phyloP scores from a whole-genome alignment of 805 yeast genomes.

The Wickerhamomyces strasburgensis region DNA sequence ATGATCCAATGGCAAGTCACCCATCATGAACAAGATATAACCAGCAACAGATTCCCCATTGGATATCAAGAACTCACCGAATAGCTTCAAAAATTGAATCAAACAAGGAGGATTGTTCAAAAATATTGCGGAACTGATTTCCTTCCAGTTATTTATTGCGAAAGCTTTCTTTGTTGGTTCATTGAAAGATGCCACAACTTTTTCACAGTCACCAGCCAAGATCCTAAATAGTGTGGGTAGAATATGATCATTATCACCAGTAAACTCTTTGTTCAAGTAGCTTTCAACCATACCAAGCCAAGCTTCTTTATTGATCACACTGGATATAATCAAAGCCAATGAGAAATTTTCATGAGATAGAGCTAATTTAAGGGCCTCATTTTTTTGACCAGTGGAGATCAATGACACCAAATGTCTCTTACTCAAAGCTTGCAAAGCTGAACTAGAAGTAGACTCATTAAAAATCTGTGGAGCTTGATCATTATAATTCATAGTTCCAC shows the following conservation, averaged over 20 bases:
- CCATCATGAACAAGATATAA: slow-evolving; percentile 41
- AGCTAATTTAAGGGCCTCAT: slow-evolving; percentile 60
- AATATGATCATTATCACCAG: slow-evolving; percentile 37
- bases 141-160: slow-evolving; percentile 50
- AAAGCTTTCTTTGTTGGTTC: slow-evolving; percentile 37
- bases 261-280: slow-evolving; percentile 46
- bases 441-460: slow-evolving; percentile 1
- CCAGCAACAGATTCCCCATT: slow-evolving; percentile 33
- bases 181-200: slow-evolving; percentile 46
- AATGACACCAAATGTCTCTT: slow-evolving; percentile 46
- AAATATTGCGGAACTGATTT: slow-evolving; percentile 37
- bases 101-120: slow-evolving; percentile 30
- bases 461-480: slow-evolving; percentile 6
- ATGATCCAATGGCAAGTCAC: slow-evolving; percentile 40
- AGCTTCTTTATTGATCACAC: slow-evolving; percentile 55
- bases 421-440: slow-evolving; percentile 20
- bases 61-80: slow-evolving; percentile 42
- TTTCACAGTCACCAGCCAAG: slow-evolving; percentile 54
- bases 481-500: slow-evolving; percentile 17
- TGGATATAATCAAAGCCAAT: slow-evolving; percentile 66
- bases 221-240: slow-evolving; percentile 58
- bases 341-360: slow-evolving; percentile 69
- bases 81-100: slow-evolving; percentile 42
- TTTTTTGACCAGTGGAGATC: slow-evolving; percentile 60
- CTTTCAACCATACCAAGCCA: slow-evolving; percentile 56